Conservation (phyloP, 148 eudicot genomes). For the Vaccinium darrowii region DNA sequence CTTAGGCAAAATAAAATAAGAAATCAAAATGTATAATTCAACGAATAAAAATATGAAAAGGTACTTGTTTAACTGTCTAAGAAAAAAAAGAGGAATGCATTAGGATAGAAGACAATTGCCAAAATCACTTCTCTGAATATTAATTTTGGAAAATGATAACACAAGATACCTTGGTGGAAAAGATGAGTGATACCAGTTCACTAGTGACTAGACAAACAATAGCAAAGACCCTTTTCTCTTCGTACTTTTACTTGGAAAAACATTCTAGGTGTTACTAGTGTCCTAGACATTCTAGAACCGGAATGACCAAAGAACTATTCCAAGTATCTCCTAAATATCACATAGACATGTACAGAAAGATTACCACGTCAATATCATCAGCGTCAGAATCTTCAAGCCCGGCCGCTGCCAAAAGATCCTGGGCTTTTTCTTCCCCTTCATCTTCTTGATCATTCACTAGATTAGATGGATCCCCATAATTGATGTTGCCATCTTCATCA, state of each 20-base stretch:
- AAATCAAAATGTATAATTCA: neutral
- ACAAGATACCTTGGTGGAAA: neutral
- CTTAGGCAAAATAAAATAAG: neutral
- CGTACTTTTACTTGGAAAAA: neutral
- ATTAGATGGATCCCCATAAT: slow-evolving; percentile 44
- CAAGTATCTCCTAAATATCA: neutral
- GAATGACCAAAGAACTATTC: neutral
- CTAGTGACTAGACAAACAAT: neutral
- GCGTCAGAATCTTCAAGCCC: slow-evolving; percentile 99
- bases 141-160: neutral
- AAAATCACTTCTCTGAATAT: neutral
- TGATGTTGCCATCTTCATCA: slow-evolving; percentile 42
- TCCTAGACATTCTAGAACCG: neutral
- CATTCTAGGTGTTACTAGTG: neutral
- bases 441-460: slow-evolving; percentile 39
- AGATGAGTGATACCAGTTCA: neutral
- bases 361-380: slow-evolving; percentile 62
- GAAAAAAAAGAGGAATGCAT: neutral
- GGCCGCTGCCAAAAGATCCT: slow-evolving; percentile 85
- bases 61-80: neutral
- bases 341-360: slow-evolving; percentile 10
- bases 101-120: neutral
- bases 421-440: slow-evolving; percentile 53
- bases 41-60: neutral
- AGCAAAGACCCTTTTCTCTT: neutral